Conservation (phyloP, 1,139 yeast species). For the Hyphopichia pseudoburtonii region DNA sequence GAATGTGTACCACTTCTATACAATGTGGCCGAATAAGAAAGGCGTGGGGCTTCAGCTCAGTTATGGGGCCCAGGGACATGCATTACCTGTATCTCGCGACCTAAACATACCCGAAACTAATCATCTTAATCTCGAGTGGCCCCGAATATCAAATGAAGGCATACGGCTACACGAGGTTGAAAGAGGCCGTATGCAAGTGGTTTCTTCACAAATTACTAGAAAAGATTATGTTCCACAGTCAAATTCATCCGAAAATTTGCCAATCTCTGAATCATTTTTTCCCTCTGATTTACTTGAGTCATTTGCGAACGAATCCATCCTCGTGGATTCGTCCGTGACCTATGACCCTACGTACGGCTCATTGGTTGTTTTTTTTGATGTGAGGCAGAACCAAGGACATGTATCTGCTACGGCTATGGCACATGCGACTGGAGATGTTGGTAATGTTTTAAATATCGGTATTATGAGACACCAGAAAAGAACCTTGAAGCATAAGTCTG, state of each 20-base stretch:
- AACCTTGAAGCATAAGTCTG: slow-evolving; percentile 3
- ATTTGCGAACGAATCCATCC: slow-evolving; percentile 21
- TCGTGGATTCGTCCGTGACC: slow-evolving; percentile 25
- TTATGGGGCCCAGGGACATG: slow-evolving; percentile 38
- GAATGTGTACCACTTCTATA: background rate
- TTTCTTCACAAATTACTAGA: background rate
- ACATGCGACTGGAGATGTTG: slow-evolving; percentile 33
- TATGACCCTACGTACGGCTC: slow-evolving; percentile 41
- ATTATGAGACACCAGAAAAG: slow-evolving; percentile 11
- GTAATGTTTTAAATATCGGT: slow-evolving; percentile 28
- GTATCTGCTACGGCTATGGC: slow-evolving; percentile 23
- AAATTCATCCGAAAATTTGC: background rate
- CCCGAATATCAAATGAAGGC: slow-evolving; percentile 24
- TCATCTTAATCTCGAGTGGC: slow-evolving; percentile 18
- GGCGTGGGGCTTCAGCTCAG: slow-evolving; percentile 43
- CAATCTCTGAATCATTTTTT: slow-evolving; percentile 8
- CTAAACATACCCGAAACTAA: background rate
- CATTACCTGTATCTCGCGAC: slow-evolving; percentile 3
- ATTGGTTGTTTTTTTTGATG: slow-evolving; percentile 20
- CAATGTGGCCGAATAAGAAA: slow-evolving; percentile 43
- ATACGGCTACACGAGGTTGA: slow-evolving; percentile 14
- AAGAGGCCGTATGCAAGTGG: slow-evolving; percentile 12
- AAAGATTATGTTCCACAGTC: background rate
- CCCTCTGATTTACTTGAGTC: slow-evolving; percentile 27
- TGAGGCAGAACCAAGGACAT: slow-evolving; percentile 13